Evolutionary conservation across 192 early-diverging fungal genomes (phyloP).

Genomic region (Pilaira anomala): DNA sequence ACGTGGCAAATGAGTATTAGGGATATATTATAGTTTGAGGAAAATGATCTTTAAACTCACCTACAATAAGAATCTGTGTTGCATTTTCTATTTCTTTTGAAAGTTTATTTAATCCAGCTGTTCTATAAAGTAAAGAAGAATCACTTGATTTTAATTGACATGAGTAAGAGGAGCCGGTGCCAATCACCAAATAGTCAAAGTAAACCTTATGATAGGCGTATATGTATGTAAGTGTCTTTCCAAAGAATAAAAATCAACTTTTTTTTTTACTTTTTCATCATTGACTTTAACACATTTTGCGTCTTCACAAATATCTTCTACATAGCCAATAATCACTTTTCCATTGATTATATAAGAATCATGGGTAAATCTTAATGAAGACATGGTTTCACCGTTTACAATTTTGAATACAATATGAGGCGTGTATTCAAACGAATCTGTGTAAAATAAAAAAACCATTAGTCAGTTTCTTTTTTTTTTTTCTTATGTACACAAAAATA

Average conservation of each 20-base stretch:
- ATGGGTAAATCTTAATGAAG: constrained; percentile 28
- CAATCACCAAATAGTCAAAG: constrained; percentile 38
- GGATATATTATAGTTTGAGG: background rate
- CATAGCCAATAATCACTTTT: constrained; percentile 34
- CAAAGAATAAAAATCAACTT: background rate
- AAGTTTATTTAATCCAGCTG: constrained; percentile 14
- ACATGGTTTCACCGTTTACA: constrained; percentile 8
- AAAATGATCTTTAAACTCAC: constrained; percentile 1
- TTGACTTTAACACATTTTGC: constrained; percentile 21
- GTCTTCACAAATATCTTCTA: constrained; percentile 16
- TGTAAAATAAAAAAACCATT: background rate
- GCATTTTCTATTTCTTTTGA: constrained; percentile 17
- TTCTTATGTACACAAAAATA: background rate
- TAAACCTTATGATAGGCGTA: constrained; percentile 19
- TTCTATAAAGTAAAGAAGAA: constrained; percentile 29
- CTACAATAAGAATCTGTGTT: constrained; percentile 38
- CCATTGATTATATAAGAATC: constrained; percentile 31
- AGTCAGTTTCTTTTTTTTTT: background rate
- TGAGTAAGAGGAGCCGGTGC: constrained; percentile 30
- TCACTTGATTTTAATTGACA: constrained; percentile 33
- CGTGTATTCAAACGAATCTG: constrained; percentile 40
- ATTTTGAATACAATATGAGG: constrained; percentile 27
- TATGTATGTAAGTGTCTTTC: background rate
- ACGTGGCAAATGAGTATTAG: background rate
- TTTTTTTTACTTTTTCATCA: constrained; percentile 20